Conservation (phyloP, 371 early-diverging fungal genomes). For the Thermomucor indicae-seudaticae region DNA sequence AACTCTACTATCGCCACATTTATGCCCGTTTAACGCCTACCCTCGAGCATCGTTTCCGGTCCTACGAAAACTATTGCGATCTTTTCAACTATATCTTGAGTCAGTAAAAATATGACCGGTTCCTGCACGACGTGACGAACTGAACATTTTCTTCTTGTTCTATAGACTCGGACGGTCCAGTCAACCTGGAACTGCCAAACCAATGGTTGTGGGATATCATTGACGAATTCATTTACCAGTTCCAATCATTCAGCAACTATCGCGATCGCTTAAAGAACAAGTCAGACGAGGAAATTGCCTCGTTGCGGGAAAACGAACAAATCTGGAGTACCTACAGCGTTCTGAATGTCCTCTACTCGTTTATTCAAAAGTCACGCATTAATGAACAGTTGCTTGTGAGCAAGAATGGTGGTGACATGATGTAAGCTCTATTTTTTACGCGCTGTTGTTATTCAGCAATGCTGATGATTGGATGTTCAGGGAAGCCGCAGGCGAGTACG, state of each 20-base stretch:
- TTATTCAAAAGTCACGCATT: conserved; percentile 92
- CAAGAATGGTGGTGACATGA: conserved; percentile 87
- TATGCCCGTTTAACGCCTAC: conserved; percentile 87
- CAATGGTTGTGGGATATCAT: conserved; percentile 99
- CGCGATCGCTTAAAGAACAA: conserved; percentile 82
- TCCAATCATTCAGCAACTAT: conserved; percentile 94
- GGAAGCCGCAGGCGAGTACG: conserved; percentile 79
- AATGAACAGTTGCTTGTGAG: conserved; percentile 85
- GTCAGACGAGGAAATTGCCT: conserved; percentile 74
- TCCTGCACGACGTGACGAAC: background rate
- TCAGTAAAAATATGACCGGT: conserved; percentile 31
- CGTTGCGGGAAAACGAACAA: conserved; percentile 79
- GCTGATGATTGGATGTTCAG: conserved; percentile 5
- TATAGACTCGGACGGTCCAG: conserved; percentile 75
- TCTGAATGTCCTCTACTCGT: conserved; percentile 89
- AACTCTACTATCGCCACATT: conserved; percentile 94
- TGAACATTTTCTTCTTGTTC: background rate
- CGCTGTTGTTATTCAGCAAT: background rate
- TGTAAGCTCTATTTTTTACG: conserved; percentile 21
- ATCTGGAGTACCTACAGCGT: conserved; percentile 96
- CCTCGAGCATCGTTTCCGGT: conserved; percentile 86
- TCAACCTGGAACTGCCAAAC: conserved; percentile 89
- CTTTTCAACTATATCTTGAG: conserved; percentile 94
- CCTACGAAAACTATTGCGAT: conserved; percentile 94
- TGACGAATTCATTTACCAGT: conserved; percentile 98